phyloP scores from a whole-genome alignment of 2,329 filamentous ascomycete species.

The Clarireedia sp. region DNA sequence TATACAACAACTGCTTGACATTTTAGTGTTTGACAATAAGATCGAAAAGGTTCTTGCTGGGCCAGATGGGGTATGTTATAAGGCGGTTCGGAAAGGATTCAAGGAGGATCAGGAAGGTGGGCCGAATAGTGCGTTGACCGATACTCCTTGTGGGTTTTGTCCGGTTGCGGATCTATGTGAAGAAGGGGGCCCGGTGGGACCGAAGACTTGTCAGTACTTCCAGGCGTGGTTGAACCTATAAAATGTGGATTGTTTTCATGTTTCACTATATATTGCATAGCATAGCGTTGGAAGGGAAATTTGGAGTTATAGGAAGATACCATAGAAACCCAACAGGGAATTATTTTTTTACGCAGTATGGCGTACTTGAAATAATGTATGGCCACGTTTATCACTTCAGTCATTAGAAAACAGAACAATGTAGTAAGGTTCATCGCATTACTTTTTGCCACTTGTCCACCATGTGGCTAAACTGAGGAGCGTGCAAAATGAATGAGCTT shows the following conservation, averaged over 20 bases:
- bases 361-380: background rate
- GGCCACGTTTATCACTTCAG: too few species aligned
- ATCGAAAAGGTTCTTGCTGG: slow-evolving; percentile 52
- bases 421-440: slow-evolving; percentile 8
- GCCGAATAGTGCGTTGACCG: slow-evolving; percentile 50
- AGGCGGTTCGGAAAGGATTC: slow-evolving; percentile 26
- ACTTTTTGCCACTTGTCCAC: slow-evolving; percentile 8
- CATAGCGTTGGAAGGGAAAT: slow-evolving; percentile 24
- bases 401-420: background rate
- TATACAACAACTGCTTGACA: slow-evolving; percentile 77
- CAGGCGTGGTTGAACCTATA: slow-evolving; percentile 63
- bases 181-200: slow-evolving; percentile 82
- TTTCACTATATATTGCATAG: slow-evolving; percentile 16
- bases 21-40: slow-evolving; percentile 81
- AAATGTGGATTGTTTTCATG: slow-evolving; percentile 23
- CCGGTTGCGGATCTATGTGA: slow-evolving; percentile 91
- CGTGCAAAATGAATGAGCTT: slow-evolving; percentile 8
- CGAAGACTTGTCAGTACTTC: slow-evolving; percentile 87
- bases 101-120: slow-evolving; percentile 33
- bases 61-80: slow-evolving; percentile 29
- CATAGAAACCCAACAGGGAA: slow-evolving; percentile 10
- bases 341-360: too few species aligned
- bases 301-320: slow-evolving; percentile 29
- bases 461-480: slow-evolving; percentile 7
- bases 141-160: slow-evolving; percentile 84